Base-by-base conservation (phyloP, 192 early-diverging fungal species). In the Linnemannia hyalina region DNA sequence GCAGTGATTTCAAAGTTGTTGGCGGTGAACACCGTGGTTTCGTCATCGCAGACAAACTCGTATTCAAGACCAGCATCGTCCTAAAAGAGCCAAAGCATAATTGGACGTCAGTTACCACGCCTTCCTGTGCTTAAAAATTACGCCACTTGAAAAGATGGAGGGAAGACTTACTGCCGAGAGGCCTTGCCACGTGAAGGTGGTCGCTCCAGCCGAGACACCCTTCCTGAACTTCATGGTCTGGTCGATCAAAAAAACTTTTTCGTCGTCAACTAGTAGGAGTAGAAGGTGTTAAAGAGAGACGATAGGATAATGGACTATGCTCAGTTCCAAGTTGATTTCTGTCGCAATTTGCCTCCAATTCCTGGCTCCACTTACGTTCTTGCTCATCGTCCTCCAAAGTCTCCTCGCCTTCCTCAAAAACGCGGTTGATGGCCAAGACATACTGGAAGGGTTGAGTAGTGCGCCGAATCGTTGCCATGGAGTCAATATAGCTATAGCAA, bases 401-500 rank as follows among this genome's bases (percentile, higher is more conserved):
- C 35, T 91, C 93, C 76, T 95, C 95, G 47, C 94, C 97, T 73
- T 97, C 95, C 15, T 95, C 95, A 77, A 94, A 93, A 13, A 94
- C 85, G 40, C 96, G 93, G 69, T 89, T 92, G n/a, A 94, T 90
- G 1, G 96, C 91, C n/a, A 98, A 87, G 78, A 95, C 92, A 87
- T 93, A 97, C 74, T 96, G 94, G 86, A 89, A 92, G 32, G 90
- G 81, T 38, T 82, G 77, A 47, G 90, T 73, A 6, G 97, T 95
- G 52, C 93, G 91, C 6, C 94, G 91, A 71, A 99, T 91, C 20
- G 91, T 88, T 10, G 94, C 91, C 75, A 89, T 84, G 20, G 94
- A 92, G 76, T 97, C 92, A 32, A 89, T 90, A 85, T 93, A 97
- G 68, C 93, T 87, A 80, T 16, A n/a, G 4, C 32, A 49, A 71